These are phyloP conservation scores for Podila minutissima DNA, from an alignment of 192 early-diverging fungal genomes.

Conservation along the genomic window DNA sequence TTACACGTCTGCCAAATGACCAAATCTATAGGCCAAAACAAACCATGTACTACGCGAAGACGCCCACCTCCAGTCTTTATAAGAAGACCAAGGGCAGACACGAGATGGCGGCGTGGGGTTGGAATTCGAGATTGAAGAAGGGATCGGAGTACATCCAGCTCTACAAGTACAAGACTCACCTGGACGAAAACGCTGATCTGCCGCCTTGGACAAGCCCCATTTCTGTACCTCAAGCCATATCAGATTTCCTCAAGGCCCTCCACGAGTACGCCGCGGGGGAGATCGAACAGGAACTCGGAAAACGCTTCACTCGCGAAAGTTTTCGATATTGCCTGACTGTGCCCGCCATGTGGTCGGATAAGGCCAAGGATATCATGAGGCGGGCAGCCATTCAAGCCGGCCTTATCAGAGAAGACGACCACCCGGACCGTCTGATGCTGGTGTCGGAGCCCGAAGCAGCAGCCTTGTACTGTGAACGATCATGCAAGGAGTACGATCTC, in stretches of 20 bases:
- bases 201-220: slow-evolving; percentile 31
- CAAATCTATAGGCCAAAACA: slow-evolving; percentile 27
- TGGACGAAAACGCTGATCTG: slow-evolving; percentile 38
- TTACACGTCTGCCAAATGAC: slow-evolving; percentile 8
- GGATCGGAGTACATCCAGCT: slow-evolving; percentile 26
- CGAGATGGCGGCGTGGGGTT: slow-evolving; percentile 41
- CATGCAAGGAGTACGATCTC: slow-evolving; percentile 48
- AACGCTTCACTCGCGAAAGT: slow-evolving; percentile 34
- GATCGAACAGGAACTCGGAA: slow-evolving; percentile 34
- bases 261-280: slow-evolving; percentile 33
- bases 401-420: slow-evolving; percentile 20
- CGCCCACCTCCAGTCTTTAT: slow-evolving; percentile 49
- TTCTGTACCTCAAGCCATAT: slow-evolving; percentile 30
- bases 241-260: slow-evolving; percentile 41
- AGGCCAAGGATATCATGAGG: slow-evolving; percentile 47
- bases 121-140: slow-evolving; percentile 18
- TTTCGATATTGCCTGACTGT: slow-evolving; percentile 33
- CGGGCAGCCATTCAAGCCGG: slow-evolving; percentile 42
- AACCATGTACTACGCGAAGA: slow-evolving; percentile 38
- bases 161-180: slow-evolving; percentile 34
- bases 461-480: slow-evolving; percentile 51
- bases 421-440: slow-evolving; percentile 40
- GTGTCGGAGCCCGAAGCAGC: slow-evolving; percentile 55
- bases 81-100: slow-evolving; percentile 11
- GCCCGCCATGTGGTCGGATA: slow-evolving; percentile 24